Conservation (phyloP, 2,329 filamentous ascomycete species). For the Pseudocercospora vitis region DNA sequence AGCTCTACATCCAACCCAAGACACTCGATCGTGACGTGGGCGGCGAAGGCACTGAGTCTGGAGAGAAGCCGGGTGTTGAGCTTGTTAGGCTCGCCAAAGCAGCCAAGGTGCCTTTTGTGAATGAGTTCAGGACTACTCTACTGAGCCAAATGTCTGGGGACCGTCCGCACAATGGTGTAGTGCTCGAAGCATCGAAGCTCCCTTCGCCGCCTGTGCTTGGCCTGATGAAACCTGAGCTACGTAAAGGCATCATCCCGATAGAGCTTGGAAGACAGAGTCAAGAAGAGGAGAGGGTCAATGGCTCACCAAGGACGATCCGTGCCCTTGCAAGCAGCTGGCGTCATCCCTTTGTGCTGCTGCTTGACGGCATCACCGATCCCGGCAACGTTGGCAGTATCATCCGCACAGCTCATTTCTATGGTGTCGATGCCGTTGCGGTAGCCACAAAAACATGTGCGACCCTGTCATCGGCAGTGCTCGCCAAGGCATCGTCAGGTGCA, state of each 20-base stretch:
- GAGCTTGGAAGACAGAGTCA: constrained; percentile 61
- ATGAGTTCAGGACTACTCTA: constrained; percentile 49
- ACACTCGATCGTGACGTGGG: constrained; percentile 21
- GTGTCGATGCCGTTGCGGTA: constrained; percentile 78
- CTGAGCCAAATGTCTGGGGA: constrained; percentile 80
- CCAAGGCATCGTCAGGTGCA: constrained; percentile 87
- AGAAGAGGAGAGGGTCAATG: constrained; percentile 75
- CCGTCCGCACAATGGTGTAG: constrained; percentile 84
- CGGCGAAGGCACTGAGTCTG: constrained; percentile 7
- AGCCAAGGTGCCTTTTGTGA: constrained; percentile 57
- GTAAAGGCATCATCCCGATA: constrained; percentile 56
- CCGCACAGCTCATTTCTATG: constrained; percentile 86
- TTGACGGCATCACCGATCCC: constrained; percentile 74
- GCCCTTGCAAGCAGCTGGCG: constrained; percentile 48
- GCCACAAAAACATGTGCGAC: constrained; percentile 70
- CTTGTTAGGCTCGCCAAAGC: constrained; percentile 28
- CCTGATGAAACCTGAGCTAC: constrained; percentile 36
- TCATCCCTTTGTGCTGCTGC: constrained; percentile 69
- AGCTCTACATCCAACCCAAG: constrained; percentile 65
- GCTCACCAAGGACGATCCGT: constrained; percentile 55
- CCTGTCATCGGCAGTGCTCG: constrained; percentile 71
- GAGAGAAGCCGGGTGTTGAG: constrained; percentile 20
- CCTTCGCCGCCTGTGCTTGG: constrained; percentile 53
- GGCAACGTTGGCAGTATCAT: constrained; percentile 90
- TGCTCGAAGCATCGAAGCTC: constrained; percentile 83